A percentile compares a stretch with the other conserved stretches of the same genome.
Evolutionary conservation across 2,329 filamentous ascomycete genomes (phyloP).

Genomic region (Elsinoe ampelina): DNA sequence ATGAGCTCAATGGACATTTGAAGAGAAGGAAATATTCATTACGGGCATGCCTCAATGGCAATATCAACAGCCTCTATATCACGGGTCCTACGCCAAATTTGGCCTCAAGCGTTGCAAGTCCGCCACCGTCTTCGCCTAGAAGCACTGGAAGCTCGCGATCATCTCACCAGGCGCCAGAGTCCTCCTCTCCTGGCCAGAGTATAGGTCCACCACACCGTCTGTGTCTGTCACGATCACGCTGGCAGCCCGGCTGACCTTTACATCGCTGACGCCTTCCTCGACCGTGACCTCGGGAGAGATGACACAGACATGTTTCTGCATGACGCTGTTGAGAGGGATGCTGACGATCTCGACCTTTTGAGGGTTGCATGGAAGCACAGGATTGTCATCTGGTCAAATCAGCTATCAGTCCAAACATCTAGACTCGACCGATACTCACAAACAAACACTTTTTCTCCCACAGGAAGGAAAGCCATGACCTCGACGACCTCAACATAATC

Average conservation of each 20-base stretch:
- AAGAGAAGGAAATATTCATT: conserved; percentile 5
- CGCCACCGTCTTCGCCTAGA: not conserved
- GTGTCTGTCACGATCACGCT: not conserved
- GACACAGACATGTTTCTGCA: conserved; percentile 5
- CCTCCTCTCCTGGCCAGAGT: not conserved
- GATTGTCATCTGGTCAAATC: not conserved
- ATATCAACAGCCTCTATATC: not conserved
- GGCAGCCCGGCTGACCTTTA: not conserved
- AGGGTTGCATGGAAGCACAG: not conserved
- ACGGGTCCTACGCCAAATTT: not conserved
- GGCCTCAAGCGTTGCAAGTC: no score
- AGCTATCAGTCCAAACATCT: not conserved
- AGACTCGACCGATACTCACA: not conserved
- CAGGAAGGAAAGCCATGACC: not conserved
- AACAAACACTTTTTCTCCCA: not conserved
- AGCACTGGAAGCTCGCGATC: not conserved
- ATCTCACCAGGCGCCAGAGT: not conserved
- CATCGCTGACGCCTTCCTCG: not conserved
- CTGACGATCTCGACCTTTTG: conserved; percentile 8
- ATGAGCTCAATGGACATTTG: not conserved
- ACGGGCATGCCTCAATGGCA: not conserved
- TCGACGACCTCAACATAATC: not conserved
- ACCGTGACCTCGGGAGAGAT: not conserved
- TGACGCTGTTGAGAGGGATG: not conserved
- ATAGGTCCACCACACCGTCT: conserved; percentile 3